Percentiles rank a stretch among this genome's conserved stretches.
These are phyloP conservation scores for Dendrocalamus latiflorus DNA, from an alignment of 202 grass and related monocot species.

Conservation along the genomic window DNA sequence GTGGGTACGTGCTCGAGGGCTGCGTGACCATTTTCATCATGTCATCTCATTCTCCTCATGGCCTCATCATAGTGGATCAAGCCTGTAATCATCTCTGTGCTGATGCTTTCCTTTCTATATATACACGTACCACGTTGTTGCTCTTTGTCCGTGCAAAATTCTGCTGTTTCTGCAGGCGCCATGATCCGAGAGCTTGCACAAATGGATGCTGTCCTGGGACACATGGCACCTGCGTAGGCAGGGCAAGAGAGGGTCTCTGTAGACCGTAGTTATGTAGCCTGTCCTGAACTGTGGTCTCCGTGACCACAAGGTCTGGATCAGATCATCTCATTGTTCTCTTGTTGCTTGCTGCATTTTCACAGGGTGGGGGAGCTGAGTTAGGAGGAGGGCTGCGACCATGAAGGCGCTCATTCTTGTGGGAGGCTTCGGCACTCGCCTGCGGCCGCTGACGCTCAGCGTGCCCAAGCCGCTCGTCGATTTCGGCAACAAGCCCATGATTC, in stretches of 20 bases:
- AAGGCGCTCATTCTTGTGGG: slow-evolving; percentile 96
- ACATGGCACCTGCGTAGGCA: slow-evolving; percentile 25
- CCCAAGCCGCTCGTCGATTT: slow-evolving; percentile 96
- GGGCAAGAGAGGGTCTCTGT: background rate
- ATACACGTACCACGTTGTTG: background rate
- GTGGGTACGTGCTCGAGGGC: background rate
- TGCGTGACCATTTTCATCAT: slow-evolving; percentile 14
- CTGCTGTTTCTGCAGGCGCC: background rate
- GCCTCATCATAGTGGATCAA: slow-evolving; percentile 23
- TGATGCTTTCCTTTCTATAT: background rate
- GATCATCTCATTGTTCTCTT: background rate
- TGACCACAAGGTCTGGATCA: slow-evolving; percentile 18
- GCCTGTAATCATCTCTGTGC: slow-evolving; percentile 12
- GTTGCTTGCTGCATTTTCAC: slow-evolving; percentile 21
- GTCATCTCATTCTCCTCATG: background rate
- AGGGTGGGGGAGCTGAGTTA: slow-evolving; percentile 26
- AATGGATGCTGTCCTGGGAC: background rate
- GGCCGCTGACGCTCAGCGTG: slow-evolving; percentile 83
- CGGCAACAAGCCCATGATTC: slow-evolving; percentile 95
- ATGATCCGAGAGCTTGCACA: background rate
- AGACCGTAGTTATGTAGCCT: background rate
- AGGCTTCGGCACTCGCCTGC: slow-evolving; percentile 87
- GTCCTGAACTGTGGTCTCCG: background rate
- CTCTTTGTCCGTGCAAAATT: background rate
- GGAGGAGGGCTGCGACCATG: slow-evolving; percentile 45